Base-by-base conservation (phyloP, 2,329 filamentous ascomycete species). In the Grosmannia clavigera region DNA sequence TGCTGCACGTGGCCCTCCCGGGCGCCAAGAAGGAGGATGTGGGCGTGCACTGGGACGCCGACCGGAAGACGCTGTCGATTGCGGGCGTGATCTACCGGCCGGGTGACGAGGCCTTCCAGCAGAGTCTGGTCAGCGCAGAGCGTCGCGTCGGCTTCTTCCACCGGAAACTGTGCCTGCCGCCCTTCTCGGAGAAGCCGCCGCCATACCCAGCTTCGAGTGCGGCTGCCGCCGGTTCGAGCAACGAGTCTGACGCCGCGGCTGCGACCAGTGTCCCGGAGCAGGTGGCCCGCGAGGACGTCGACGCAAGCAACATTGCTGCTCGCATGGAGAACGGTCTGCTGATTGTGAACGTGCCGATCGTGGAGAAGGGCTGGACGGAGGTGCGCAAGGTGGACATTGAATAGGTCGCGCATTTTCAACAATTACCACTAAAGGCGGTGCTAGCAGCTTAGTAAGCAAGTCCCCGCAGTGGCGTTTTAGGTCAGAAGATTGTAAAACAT, bases 261-360 rank as follows among this genome's bases (percentile, higher is more conserved):
- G 85, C 33, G 78, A 22, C 75, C 16, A 79, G 75, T 35, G 83
- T 84, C 9, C 14, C 59, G 38, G 38, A 51, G 33, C 60, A 29
- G 56, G 67, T 76, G 10, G 77, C 77, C 35, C 81, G 81, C 53
- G 83, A 84, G 31, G 78, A 80, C 64, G 76, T 94, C 19, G 85
- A 91, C 66, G 81, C 77, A 1, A 79, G 85, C 56, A 77, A 73
- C 29, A 92, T 94, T 68, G 80, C 77, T 2, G 88, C 89, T 3
- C 90, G 84, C 73, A 78, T 95, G 73, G 86, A 90, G 70, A 87
- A 94, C 68, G 90, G 90, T 5, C 75, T 95, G 1, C 71, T 95
- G 65, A 76, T 85, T 43, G 78, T 95, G n/a, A 84, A 81, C n/a
- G 82, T 95, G 1, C 88, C 88, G 9, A 92, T 90, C 76, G 67